phyloP scores from a whole-genome alignment of 2,329 filamentous ascomycete genomes.

The Westerdykella ornata region DNA sequence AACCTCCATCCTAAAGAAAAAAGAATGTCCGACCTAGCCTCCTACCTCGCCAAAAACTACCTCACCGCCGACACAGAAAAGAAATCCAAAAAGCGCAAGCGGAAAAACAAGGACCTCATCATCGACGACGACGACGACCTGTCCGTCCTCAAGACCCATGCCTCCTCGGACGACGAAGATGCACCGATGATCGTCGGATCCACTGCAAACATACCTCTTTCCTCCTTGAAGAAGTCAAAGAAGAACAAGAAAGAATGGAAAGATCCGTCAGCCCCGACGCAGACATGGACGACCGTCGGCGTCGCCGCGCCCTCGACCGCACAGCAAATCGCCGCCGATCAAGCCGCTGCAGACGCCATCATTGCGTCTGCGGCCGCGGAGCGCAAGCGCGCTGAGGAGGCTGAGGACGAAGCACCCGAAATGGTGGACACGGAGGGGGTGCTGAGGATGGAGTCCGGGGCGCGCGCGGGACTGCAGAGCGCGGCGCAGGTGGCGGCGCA shows the following conservation, averaged over 20 bases:
- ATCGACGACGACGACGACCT: constrained; percentile 50
- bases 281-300: constrained; percentile 64
- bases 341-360: constrained; percentile 68
- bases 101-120: constrained; percentile 40
- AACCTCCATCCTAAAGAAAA: constrained; percentile 1
- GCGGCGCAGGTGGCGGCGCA: constrained; percentile 61
- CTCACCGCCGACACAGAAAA: constrained; percentile 59
- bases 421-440: constrained; percentile 33
- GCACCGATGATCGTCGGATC: constrained; percentile 37
- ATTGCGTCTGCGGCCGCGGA: constrained; percentile 67
- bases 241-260: constrained; percentile 52
- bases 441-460: constrained; percentile 78
- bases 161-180: constrained; percentile 50
- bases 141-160: constrained; percentile 46
- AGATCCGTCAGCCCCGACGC: constrained; percentile 8
- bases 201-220: background rate
- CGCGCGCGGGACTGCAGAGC: constrained; percentile 78
- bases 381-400: constrained; percentile 41
- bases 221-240: constrained; percentile 3
- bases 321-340: constrained; percentile 64
- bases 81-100: constrained; percentile 49
- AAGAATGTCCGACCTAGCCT: constrained; percentile 58
- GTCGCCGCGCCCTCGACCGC: constrained; percentile 44
- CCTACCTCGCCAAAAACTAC: constrained; percentile 88
- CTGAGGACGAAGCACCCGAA: constrained; percentile 40